Percentiles rank a stretch among this genome's conserved stretches.
Conservation (phyloP, 2,329 filamentous ascomycete species). For the Calonectria henricotiae region DNA sequence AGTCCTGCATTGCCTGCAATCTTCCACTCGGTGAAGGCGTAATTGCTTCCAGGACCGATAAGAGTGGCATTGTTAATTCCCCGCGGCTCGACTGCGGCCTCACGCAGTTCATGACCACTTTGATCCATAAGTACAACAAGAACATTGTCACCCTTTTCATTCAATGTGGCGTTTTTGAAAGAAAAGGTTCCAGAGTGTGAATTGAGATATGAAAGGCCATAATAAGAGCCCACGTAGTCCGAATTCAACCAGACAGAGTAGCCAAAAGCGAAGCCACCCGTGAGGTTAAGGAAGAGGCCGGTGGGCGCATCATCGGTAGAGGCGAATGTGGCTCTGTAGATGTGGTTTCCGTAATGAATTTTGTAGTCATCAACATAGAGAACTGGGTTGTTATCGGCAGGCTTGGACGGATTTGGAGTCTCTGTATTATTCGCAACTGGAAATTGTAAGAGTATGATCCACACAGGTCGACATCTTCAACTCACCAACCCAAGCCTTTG, state of each 20-base stretch:
- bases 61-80: conserved; percentile 71
- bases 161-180: conserved; percentile 67
- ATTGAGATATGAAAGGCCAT: conserved; percentile 64
- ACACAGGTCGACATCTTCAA: rapidly evolving
- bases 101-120: conserved; percentile 72
- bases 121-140: conserved; percentile 74
- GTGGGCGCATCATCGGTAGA: conserved; percentile 58
- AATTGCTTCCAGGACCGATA: conserved; percentile 55
- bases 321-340: conserved; percentile 70
- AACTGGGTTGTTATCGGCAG: conserved; percentile 68
- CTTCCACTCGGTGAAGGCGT: conserved; percentile 70
- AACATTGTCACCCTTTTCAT: conserved; percentile 61
- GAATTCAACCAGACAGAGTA: conserved; percentile 74
- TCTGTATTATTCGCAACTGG: conserved; percentile 65
- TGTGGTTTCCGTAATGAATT: conserved; percentile 69
- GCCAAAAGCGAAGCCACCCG: conserved; percentile 71
- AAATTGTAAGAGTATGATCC: rapidly evolving
- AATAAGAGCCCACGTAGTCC: conserved; percentile 69
- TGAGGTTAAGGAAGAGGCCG: conserved; percentile 67
- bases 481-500: conserved; percentile 62
- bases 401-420: conserved; percentile 65
- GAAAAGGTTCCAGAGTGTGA: conserved; percentile 62
- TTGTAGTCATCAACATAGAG: conserved; percentile 73
- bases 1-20: conserved; percentile 71
- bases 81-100: conserved; percentile 64